Conservation (phyloP, 2,329 filamentous ascomycete genomes). For the Xylariales sp. region DNA sequence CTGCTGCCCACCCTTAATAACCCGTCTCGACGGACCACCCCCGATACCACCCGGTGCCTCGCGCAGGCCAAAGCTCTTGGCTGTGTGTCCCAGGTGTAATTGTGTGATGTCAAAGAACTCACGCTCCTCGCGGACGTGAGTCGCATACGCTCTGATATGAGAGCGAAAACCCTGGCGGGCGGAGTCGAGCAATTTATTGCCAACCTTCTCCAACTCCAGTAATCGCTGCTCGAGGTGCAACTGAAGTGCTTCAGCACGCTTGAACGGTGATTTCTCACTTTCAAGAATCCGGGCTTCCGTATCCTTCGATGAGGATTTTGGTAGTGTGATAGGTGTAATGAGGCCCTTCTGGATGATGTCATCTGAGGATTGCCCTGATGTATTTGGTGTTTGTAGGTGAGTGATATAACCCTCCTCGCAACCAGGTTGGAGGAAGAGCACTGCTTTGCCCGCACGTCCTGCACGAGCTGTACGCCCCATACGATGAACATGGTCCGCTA, state of each 20-base stretch:
- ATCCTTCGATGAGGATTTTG: constrained; percentile 47
- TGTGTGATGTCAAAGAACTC: constrained; percentile 86
- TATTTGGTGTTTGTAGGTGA: constrained; percentile 51
- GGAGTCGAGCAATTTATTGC: constrained; percentile 63
- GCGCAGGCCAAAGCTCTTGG: constrained; percentile 86
- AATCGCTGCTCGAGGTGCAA: constrained; percentile 57
- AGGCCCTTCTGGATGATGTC: constrained; percentile 62
- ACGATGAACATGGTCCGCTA: constrained; percentile 89
- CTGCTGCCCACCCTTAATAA: constrained; percentile 31
- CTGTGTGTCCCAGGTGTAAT: constrained; percentile 85
- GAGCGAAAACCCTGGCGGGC: constrained; percentile 84
- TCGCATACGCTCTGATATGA: constrained; percentile 91
- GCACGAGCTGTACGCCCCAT: constrained; percentile 93
- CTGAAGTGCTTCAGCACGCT: constrained; percentile 51
- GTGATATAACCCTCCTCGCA: constrained; percentile 87
- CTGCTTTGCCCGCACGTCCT: constrained; percentile 78
- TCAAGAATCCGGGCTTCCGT: constrained; percentile 52
- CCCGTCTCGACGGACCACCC: constrained; percentile 44
- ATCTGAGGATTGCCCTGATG: constrained; percentile 49
- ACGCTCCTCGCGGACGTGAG: constrained; percentile 81
- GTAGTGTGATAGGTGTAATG: constrained; percentile 53
- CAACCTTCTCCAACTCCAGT: constrained; percentile 31
- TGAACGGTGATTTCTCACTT: constrained; percentile 39
- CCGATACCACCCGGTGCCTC: constrained; percentile 84
- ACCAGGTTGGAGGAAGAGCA: constrained; percentile 86